These are phyloP conservation scores for carrot (Daucus carota) DNA, from an alignment of 129 eudicot genomes.

Conservation along the genomic window DNA sequence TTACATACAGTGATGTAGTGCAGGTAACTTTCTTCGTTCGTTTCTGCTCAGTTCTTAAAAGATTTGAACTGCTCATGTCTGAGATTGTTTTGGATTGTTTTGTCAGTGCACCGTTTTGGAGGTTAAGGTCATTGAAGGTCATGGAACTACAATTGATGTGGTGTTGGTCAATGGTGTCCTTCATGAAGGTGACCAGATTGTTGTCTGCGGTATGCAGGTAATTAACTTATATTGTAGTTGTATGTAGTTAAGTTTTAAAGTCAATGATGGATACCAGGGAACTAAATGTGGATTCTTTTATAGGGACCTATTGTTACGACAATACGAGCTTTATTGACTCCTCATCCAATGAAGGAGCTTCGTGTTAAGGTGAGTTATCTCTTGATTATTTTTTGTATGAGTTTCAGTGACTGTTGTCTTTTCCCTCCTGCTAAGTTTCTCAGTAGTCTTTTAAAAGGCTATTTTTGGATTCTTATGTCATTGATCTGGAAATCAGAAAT, in stretches of 20 bases:
- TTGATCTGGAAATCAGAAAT: not conserved
- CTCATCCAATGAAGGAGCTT: conserved; percentile 98
- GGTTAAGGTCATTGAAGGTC: conserved; percentile 97
- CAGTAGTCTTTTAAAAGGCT: not conserved
- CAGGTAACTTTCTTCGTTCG: conserved; percentile 39
- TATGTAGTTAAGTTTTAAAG: conserved; percentile 3
- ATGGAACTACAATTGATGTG: conserved; percentile 93
- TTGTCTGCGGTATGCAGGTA: conserved; percentile 97
- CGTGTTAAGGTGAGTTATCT: conserved; percentile 61
- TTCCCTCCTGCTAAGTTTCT: not conserved
- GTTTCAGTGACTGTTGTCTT: not conserved
- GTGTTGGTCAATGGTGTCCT: conserved; percentile 92
- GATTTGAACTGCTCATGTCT: not conserved
- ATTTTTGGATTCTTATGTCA: not conserved
- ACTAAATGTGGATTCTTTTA: conserved; percentile 1
- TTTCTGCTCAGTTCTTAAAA: not conserved
- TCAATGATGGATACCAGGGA: conserved; percentile 8
- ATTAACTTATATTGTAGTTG: conserved; percentile 11
- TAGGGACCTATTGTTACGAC: conserved; percentile 84
- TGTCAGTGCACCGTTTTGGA: conserved; percentile 96
- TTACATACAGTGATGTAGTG: conserved; percentile 60
- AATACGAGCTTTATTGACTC: conserved; percentile 79
- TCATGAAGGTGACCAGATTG: conserved; percentile 97
- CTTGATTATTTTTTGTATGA: not conserved
- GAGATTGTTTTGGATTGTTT: conserved; percentile 9